Evolutionary conservation across 1,139 yeast species (phyloP), one percentile per base, ranked within the genome.

Genomic region (Magnusiomyces starmeri): DNA sequence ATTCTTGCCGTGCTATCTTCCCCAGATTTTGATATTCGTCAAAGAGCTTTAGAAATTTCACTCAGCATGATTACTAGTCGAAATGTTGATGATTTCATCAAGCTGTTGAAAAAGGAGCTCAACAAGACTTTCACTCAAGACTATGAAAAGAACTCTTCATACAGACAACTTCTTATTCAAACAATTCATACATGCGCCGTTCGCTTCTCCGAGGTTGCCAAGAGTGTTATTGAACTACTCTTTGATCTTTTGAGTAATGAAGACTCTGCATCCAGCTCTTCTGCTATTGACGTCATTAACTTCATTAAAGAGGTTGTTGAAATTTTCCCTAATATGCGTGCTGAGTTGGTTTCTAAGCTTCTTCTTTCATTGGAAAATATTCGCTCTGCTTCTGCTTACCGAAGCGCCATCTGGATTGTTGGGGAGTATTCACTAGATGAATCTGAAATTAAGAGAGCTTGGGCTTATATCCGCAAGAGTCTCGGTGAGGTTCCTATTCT

Each of bases 291-390:
- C 60, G 95, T 92, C 48, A 79, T 94, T 54, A 71, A 84, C 16
- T 92, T 92, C 69, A 85, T 90, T 59, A 92, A 92, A 66, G 97
- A 92, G 67, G 96, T 90, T 50, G 87, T 90, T 57, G 97, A 90
- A 68, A 85, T 85, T 63, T 90, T 84, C 76, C 96, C 97, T 32
- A 81, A 82, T 56, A 76, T 88, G 59, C 81, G 96, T 65, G 71
- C 75, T 47, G 71, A 80, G 25, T 85, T 90, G 52, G 69, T 94
- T 52, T 70, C 72, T 47, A 82, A 85, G 59, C 77, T 94, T 57
- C 71, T 89, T 48, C 66, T 65, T 16, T 75, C 89, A 9, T 74
- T 94, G 63, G 81, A 81, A 29, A 72, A 74, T 37, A 83, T 87
- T 49, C 85, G 83, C 64, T 83, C 95, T 56, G 95, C 96, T 7